phyloP scores from a whole-genome alignment of 495 filamentous ascomycete species.

The Penicillium taxi region DNA sequence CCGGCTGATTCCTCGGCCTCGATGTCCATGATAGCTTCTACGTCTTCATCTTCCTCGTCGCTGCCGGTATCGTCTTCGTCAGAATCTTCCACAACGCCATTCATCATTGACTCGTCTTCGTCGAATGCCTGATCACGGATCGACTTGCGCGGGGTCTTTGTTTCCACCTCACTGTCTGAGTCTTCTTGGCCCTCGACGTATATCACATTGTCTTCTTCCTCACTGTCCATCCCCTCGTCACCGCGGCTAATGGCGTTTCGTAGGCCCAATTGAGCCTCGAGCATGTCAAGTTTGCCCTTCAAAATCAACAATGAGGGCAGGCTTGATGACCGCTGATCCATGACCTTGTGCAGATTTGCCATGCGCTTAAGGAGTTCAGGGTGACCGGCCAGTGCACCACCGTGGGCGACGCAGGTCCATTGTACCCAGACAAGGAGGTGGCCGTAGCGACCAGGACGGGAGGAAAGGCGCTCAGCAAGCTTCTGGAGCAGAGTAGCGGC shows the following conservation, averaged over 20 bases:
- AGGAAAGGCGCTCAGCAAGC: conserved; percentile 79
- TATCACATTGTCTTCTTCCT: conserved; percentile 68
- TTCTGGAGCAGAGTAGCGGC: conserved; percentile 70
- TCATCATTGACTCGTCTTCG: conserved; percentile 42
- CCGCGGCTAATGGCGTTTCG: conserved; percentile 51
- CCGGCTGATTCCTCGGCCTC: conserved; percentile 41
- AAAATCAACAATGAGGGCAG: conserved; percentile 77
- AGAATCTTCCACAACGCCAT: conserved; percentile 30
- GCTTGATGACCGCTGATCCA: conserved; percentile 75
- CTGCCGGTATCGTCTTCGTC: conserved; percentile 35
- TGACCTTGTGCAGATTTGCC: conserved; percentile 66
- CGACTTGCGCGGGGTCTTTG: conserved; percentile 32
- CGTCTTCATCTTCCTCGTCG: conserved; percentile 34
- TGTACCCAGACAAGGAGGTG: conserved; percentile 94
- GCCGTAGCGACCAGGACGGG: conserved; percentile 79
- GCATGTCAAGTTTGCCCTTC: conserved; percentile 87
- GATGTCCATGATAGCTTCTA: conserved; percentile 33
- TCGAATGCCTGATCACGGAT: conserved; percentile 35
- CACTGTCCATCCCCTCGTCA: conserved; percentile 48
- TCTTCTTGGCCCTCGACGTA: conserved; percentile 77
- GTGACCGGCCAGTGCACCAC: conserved; percentile 79
- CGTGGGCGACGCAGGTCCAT: conserved; percentile 91
- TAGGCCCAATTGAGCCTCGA: conserved; percentile 77
- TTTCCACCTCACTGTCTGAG: conserved; percentile 33
- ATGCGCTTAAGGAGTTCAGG: conserved; percentile 70